A percentile compares a stretch with the other conserved stretches of the same genome.
phyloP scores from a whole-genome alignment of 768 basidiomycete species.

The Pulveroboletus sp. region DNA sequence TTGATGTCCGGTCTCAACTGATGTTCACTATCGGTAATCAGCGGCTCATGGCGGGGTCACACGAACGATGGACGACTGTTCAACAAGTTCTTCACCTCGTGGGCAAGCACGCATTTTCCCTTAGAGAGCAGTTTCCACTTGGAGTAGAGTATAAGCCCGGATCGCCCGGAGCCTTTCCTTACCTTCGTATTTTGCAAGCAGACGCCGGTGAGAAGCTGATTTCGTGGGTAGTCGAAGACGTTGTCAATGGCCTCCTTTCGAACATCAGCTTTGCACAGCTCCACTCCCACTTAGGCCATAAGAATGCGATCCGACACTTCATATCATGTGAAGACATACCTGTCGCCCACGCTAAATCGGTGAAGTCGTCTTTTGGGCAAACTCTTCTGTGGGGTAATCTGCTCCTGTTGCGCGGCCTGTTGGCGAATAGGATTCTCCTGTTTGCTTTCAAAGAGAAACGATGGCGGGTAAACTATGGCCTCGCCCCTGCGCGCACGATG shows the following conservation, averaged over 20 bases:
- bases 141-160: constrained; percentile 10
- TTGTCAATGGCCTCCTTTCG: constrained; percentile 7
- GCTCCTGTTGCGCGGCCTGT: constrained; percentile 31
- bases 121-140: neutral
- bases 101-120: constrained; percentile 1
- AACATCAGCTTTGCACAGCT: constrained; percentile 3
- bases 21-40: constrained; percentile 44
- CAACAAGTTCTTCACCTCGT: constrained; percentile 31
- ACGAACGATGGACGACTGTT: constrained; percentile 40
- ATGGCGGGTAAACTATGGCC: constrained; percentile 27
- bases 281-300: neutral
- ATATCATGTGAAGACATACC: constrained; percentile 10
- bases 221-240: constrained; percentile 3
- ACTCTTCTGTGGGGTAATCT: constrained; percentile 16
- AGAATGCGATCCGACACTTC: constrained; percentile 11
- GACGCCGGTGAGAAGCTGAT: constrained; percentile 6
- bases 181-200: constrained; percentile 12
- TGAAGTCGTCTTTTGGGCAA: neutral
- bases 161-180: constrained; percentile 6
- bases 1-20: constrained; percentile 44
- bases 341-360: neutral
- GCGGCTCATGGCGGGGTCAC: constrained; percentile 35
- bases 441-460: constrained; percentile 21
- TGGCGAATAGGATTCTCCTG: constrained; percentile 21
- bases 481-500: constrained; percentile 7